phyloP scores from a whole-genome alignment of 2,329 filamentous ascomycete genomes.

The Akanthomyces lecanii region DNA sequence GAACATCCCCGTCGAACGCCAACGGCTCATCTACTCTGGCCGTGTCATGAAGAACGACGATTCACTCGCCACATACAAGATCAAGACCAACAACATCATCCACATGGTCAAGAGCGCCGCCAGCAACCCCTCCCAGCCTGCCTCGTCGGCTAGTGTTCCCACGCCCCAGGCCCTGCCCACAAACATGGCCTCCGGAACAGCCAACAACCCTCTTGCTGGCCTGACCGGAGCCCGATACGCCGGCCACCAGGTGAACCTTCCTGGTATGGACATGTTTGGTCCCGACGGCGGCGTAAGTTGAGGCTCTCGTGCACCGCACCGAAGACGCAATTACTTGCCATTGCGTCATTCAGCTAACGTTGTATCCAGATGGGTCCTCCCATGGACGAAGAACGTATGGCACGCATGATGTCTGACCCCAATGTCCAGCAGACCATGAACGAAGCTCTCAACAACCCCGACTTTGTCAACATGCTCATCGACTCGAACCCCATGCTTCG shows the following conservation, averaged over 20 bases:
- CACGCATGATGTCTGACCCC: constrained; percentile 83
- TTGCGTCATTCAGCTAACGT: constrained; percentile 21
- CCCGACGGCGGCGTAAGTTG: constrained; percentile 84
- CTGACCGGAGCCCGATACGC: constrained; percentile 92
- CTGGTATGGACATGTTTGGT: constrained; percentile 83
- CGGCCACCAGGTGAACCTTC: constrained; percentile 77
- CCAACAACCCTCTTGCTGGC: constrained; percentile 84
- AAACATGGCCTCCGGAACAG: constrained; percentile 77
- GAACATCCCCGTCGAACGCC: constrained; percentile 79
- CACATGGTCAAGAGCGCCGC: constrained; percentile 95
- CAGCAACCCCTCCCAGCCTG: constrained; percentile 62
- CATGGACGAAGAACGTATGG: constrained; percentile 72
- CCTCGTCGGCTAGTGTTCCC: constrained; percentile 38
- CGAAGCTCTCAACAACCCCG: constrained; percentile 92
- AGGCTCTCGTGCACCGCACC: not conserved
- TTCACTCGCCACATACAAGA: constrained; percentile 79
- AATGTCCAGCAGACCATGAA: constrained; percentile 84
- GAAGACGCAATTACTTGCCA: not conserved
- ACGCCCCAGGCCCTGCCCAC: constrained; percentile 51
- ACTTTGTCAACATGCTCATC: constrained; percentile 91
- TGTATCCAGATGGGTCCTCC: constrained; percentile 77
- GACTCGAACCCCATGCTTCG: constrained; percentile 81
- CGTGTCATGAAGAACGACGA: constrained; percentile 95
- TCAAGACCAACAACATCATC: constrained; percentile 92
- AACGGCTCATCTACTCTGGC: constrained; percentile 95